A percentile compares a stretch with the other conserved stretches of the same genome.
Evolutionary conservation across 129 eudicot species (phyloP).

Genomic region (Kitagawia praeruptora): DNA sequence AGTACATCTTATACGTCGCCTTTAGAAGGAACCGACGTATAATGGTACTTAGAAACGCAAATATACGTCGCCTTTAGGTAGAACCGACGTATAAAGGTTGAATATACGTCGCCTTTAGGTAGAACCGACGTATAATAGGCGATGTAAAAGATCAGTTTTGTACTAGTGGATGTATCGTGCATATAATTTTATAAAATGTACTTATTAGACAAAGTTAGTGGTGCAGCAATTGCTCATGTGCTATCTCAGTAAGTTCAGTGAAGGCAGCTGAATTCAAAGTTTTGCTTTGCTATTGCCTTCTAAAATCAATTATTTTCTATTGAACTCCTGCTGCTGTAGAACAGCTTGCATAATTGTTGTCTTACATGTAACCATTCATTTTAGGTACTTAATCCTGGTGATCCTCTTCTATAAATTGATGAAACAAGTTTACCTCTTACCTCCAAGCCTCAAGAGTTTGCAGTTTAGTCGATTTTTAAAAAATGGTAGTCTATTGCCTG

Average conservation of each 20-base stretch:
- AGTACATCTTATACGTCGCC: too few species aligned
- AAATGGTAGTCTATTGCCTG: constrained; percentile 37
- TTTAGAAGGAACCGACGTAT: too few species aligned
- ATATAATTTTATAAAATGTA: too few species aligned
- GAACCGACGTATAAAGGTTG: too few species aligned
- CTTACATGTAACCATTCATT: not conserved
- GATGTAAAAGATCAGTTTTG: too few species aligned
- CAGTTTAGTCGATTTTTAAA: constrained; percentile 67
- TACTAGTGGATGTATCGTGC: too few species aligned
- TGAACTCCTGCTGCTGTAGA: not conserved
- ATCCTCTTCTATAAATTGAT: constrained; percentile 50
- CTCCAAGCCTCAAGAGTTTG: constrained; percentile 56
- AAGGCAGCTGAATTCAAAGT: not conserved
- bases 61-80: too few species aligned
- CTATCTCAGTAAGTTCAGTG: constrained; percentile 20
- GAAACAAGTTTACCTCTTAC: constrained; percentile 58
- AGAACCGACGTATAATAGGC: too few species aligned
- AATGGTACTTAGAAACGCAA: too few species aligned
- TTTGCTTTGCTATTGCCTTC: not conserved
- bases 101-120: too few species aligned
- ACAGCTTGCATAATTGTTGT: not conserved
- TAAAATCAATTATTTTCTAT: not conserved
- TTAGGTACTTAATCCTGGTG: constrained; percentile 47
- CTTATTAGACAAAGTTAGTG: too few species aligned
- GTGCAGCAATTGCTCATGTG: constrained; percentile 96